These are phyloP conservation scores for Trametes elegans DNA, from an alignment of 768 basidiomycete species.

Conservation along the genomic window DNA sequence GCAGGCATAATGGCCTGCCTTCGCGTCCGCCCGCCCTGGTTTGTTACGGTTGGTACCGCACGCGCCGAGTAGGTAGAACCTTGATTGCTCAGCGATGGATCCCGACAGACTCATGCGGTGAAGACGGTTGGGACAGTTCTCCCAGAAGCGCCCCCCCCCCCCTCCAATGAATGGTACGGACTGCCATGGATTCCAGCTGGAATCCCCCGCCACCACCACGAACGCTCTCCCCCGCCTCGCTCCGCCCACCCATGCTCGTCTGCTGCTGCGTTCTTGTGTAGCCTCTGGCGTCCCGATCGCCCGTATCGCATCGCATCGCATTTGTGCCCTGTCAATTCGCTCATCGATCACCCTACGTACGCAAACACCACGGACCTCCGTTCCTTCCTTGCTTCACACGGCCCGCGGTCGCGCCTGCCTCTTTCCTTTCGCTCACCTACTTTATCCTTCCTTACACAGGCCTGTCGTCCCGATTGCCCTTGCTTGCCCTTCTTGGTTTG, in stretches of 20 bases:
- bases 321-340: not conserved
- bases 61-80: not conserved
- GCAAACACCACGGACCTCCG: not conserved
- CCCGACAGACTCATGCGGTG: not conserved
- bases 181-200: not conserved
- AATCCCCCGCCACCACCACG: not conserved
- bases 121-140: not conserved
- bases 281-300: not conserved
- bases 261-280: not conserved
- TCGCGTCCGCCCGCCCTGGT: too few relatives aligned
- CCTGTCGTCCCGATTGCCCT: too few relatives aligned
- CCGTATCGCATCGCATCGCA: not conserved
- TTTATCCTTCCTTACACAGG: not conserved
- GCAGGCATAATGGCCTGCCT: not conserved
- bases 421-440: not conserved
- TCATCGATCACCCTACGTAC: not conserved
- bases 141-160: not conserved
- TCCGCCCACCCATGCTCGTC: not conserved
- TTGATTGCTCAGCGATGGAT: not conserved
- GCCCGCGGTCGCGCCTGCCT: not conserved
- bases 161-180: not conserved
- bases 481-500: not conserved
- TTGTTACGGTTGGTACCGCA: not conserved
- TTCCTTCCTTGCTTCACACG: not conserved
- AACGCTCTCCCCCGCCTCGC: not conserved